Conservation (phyloP, 1,284 basidiomycete genomes). For the Tausonia pullulans region DNA sequence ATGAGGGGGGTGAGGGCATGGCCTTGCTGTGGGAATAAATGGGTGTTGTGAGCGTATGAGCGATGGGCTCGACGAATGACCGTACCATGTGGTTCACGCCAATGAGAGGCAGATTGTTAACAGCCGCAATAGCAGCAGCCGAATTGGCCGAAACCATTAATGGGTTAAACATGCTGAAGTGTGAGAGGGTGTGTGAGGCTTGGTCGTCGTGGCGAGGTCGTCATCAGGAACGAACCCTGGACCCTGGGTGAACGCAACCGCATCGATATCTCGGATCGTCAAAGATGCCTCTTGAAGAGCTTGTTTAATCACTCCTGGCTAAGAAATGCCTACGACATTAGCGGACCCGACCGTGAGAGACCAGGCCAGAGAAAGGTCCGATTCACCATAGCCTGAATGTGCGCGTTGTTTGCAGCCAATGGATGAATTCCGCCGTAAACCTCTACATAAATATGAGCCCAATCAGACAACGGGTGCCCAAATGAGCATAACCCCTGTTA, state of each 20-base stretch:
- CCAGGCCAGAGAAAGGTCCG: background rate
- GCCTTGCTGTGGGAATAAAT: conserved; percentile 55
- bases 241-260: conserved; percentile 80
- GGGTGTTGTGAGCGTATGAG: background rate
- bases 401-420: conserved; percentile 57
- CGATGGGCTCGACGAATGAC: background rate
- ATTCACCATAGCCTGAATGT: conserved; percentile 54
- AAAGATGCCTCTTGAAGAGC: conserved; percentile 57
- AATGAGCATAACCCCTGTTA: background rate
- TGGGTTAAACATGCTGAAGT: conserved; percentile 61
- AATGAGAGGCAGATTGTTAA: conserved; percentile 61
- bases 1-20: conserved; percentile 78
- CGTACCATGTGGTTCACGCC: conserved; percentile 89
- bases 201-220: background rate
- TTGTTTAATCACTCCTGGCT: conserved; percentile 61
- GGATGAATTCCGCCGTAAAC: conserved; percentile 73
- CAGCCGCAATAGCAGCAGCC: conserved; percentile 68
- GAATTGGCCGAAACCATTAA: conserved; percentile 64
- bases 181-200: background rate
- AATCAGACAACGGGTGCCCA: background rate
- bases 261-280: conserved; percentile 55
- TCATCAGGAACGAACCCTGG: conserved; percentile 40
- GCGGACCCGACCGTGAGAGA: background rate
- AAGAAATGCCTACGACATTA: background rate
- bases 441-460: no score